Evolutionary conservation across 768 basidiomycete genomes (phyloP), one percentile per base, ranked within the genome.

Genomic region (Suillus clintonianus): DNA sequence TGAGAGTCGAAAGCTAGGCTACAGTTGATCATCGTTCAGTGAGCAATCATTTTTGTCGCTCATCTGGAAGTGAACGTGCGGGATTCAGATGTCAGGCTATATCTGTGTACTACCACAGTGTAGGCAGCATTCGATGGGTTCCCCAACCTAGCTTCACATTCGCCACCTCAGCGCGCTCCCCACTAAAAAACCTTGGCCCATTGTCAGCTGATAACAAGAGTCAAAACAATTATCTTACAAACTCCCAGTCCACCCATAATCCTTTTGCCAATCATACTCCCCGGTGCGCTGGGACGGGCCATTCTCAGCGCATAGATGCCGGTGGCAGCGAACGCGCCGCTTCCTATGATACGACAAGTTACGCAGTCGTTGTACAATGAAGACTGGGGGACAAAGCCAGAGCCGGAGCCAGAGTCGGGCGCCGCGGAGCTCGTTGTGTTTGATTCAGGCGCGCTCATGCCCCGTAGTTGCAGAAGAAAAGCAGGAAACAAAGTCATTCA

Each of bases 331-430:
- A 92, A 81, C 2, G 87, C 85, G 36, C 79, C 86, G 0, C 89
- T 84, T 22, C 90, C 90, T 45, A 90, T 83, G 60, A 92, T 77
- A 47, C 85, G 84, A 72, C 91, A 92, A 1, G 88, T 81, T n/a
- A 90, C 69, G 64, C 90, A 92, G 47, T 91, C 88, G 54, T 80
- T 74, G 66, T 76, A 68, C 5, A 59, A 19, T 42, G 34, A 45
- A 30, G 11, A 3, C 6, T 13, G 37, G 39, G 37, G 37, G 24
- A 27, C 39, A 15, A 27, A 11, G 39, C n/a, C n/a, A n/a, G n/a
- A n/a, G n/a, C n/a, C 3, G 0, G 55, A 19, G 55, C 27, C 17
- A 9, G 55, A 27, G 10, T 19, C 24, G 11, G 39, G 39, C 11
- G 39, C 17, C 27, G 24, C 17, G 3, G 39, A 57, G 6, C 27